A percentile compares a stretch with the other conserved stretches of the same genome.
phyloP scores from a whole-genome alignment of 2,329 filamentous ascomycete species.

The Aspergillus ochraceoroseus region DNA sequence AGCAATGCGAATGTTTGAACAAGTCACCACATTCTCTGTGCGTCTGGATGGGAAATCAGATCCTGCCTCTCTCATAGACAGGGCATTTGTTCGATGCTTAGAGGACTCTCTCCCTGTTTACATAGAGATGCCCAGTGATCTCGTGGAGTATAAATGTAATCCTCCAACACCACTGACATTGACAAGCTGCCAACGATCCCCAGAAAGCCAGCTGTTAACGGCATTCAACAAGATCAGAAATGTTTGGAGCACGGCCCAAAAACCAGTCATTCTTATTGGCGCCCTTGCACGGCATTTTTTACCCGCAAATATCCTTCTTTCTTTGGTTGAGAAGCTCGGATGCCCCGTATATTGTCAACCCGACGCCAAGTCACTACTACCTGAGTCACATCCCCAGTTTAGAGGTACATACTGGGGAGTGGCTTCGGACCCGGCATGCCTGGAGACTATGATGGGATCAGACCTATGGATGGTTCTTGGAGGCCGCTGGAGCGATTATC shows the following conservation, averaged over 20 bases:
- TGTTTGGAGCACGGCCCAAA: not conserved
- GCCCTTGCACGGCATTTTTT: constrained; percentile 1
- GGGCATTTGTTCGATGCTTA: constrained; percentile 3
- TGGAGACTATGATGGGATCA: not conserved
- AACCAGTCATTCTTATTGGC: constrained; percentile 4
- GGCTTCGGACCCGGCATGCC: not conserved
- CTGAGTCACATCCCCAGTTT: constrained; percentile 9
- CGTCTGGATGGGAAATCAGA: not conserved
- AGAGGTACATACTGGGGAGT: constrained; percentile 9
- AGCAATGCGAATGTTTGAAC: constrained; percentile 6
- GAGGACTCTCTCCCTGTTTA: constrained; percentile 10
- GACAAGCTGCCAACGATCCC: not conserved
- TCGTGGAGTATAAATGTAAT: not conserved
- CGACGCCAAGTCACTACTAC: constrained; percentile 8
- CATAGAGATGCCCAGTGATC: constrained; percentile 11
- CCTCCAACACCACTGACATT: not conserved
- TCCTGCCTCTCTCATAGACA: constrained; percentile 1
- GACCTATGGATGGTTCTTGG: constrained; percentile 11
- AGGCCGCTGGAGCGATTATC: constrained; percentile 9
- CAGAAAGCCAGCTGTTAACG: not conserved
- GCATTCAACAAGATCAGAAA: not conserved
- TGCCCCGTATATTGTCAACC: constrained; percentile 7
- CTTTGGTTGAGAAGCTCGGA: constrained; percentile 8
- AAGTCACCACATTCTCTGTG: constrained; percentile 6
- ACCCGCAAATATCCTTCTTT: not conserved